phyloP scores from a whole-genome alignment of 441 rosid species.

The Corymbia citriodora region DNA sequence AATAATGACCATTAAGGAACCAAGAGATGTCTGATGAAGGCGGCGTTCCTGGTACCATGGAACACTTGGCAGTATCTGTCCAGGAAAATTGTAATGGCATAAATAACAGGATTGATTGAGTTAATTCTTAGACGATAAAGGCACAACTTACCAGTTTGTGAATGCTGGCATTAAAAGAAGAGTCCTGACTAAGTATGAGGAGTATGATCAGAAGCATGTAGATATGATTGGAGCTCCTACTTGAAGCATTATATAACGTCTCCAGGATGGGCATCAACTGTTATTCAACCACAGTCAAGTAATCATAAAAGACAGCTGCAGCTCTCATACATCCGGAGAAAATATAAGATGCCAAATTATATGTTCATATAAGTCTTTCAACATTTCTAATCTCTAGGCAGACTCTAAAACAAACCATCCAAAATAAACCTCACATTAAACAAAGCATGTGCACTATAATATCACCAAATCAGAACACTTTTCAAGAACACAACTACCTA shows the following conservation, averaged over 20 bases:
- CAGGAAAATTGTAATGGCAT: constrained; percentile 7
- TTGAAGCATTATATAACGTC: constrained; percentile 79
- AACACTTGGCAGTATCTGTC: constrained; percentile 77
- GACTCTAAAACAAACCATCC: neutral
- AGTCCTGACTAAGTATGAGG: constrained; percentile 97
- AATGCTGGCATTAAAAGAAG: constrained; percentile 90
- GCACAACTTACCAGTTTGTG: constrained; percentile 75
- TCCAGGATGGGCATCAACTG: constrained; percentile 96
- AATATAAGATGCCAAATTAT: neutral
- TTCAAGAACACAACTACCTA: neutral
- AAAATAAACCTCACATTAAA: neutral
- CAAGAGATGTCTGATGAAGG: constrained; percentile 96
- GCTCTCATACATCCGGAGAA: constrained; percentile 1
- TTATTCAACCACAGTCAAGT: constrained; percentile 18
- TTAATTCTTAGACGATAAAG: neutral
- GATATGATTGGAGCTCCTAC: constrained; percentile 92
- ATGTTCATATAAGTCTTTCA: neutral
- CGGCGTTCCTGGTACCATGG: constrained; percentile 98
- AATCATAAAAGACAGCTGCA: neutral
- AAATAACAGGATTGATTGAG: neutral
- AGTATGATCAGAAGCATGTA: constrained; percentile 96
- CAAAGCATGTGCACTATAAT: neutral
- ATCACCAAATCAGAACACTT: neutral
- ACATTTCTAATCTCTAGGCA: neutral
- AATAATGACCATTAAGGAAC: constrained; percentile 88